phyloP scores from a whole-genome alignment of 2,329 filamentous ascomycete species.

The Trichoderma hamatum region DNA sequence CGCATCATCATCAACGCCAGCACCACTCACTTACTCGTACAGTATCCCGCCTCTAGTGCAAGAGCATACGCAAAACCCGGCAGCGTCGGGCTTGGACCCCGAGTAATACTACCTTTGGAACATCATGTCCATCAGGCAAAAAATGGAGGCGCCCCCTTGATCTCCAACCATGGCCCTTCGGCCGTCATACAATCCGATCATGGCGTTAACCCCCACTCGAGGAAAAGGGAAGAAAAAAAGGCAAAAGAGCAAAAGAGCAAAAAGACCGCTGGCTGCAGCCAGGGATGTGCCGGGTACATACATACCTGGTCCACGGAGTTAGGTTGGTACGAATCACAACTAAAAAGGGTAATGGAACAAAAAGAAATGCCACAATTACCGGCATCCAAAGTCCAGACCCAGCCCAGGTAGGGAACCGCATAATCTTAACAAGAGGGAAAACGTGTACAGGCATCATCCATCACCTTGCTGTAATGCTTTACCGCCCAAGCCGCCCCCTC shows the following conservation, averaged over 20 bases:
- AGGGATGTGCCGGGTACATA: not conserved
- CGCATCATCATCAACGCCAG: not conserved
- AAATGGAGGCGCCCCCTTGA: conserved; percentile 3
- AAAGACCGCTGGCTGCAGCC: not conserved
- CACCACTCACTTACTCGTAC: not conserved
- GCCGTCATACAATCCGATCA: not conserved
- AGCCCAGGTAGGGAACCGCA: not conserved
- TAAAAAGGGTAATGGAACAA: not conserved
- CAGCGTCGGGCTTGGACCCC: conserved; percentile 6
- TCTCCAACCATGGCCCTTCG: not conserved
- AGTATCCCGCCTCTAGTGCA: not conserved
- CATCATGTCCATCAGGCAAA: not conserved
- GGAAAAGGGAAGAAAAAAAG: not conserved
- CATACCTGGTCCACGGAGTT: too few relatives aligned
- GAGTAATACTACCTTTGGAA: not conserved
- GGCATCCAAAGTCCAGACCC: not conserved
- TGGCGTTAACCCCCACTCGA: conserved; percentile 2
- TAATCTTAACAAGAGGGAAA: not conserved
- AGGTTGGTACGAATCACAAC: not conserved
- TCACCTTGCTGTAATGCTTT: not conserved
- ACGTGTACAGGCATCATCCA: not conserved
- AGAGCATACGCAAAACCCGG: not conserved
- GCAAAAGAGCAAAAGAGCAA: not conserved
- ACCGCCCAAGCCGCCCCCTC: conserved; percentile 20
- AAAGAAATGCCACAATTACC: not conserved